phyloP scores from a whole-genome alignment of 495 filamentous ascomycete species.

The Xylaria longipes region DNA sequence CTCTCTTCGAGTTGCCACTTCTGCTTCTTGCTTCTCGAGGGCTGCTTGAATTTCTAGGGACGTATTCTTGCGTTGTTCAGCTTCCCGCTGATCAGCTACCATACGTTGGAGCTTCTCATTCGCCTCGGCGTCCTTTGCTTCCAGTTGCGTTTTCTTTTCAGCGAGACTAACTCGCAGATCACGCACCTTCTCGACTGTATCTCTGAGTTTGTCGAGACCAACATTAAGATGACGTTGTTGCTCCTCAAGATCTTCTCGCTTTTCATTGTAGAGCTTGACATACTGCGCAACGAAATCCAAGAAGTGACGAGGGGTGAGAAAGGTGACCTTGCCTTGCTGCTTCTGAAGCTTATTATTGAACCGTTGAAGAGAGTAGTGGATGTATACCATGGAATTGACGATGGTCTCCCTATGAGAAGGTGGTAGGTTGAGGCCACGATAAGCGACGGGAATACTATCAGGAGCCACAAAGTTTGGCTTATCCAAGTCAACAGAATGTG shows the following conservation, averaged over 20 bases:
- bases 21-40: conserved; percentile 86
- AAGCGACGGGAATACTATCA: conserved; percentile 89
- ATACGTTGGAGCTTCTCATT: conserved; percentile 97
- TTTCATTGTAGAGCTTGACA: conserved; percentile 96
- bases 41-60: conserved; percentile 88
- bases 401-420: conserved; percentile 89
- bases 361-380: conserved; percentile 88
- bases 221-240: conserved; percentile 98
- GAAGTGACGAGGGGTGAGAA: conserved; percentile 94
- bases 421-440: conserved; percentile 81
- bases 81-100: conserved; percentile 95
- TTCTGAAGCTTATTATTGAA: conserved; percentile 90
- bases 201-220: conserved; percentile 94
- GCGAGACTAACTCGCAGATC: conserved; percentile 89
- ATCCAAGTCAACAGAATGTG: conserved; percentile 93
- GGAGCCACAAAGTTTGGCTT: conserved; percentile 83
- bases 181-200: conserved; percentile 96
- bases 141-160: conserved; percentile 90
- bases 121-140: conserved; percentile 91
- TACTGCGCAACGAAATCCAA: conserved; percentile 98
- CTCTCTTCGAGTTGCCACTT: conserved; percentile 82
- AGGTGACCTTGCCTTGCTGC: conserved; percentile 89
- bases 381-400: conserved; percentile 97
- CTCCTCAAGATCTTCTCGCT: conserved; percentile 97
- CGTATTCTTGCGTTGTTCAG: conserved; percentile 85